Base-by-base conservation (phyloP, 208 protist genomes). In the Histomonas meleagridis region DNA sequence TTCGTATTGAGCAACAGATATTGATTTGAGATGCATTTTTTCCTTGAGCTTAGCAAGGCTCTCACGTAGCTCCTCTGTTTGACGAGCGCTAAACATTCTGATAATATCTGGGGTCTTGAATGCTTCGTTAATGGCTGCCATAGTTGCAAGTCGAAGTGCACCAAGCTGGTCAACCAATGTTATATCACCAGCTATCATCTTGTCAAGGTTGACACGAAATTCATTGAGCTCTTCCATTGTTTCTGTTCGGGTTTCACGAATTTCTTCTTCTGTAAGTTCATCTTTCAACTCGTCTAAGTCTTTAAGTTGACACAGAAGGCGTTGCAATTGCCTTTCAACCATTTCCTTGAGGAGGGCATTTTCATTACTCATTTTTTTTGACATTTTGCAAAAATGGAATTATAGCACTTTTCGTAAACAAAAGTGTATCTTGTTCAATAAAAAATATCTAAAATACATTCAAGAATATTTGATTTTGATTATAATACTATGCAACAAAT, bases 31-130 rank as follows among this genome's bases (percentile, higher is more conserved):
- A 69, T 65, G 49, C 16, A 28, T 69, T n/a, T 60, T 53, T 40
- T 65, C 55, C 69, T 91, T 23, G 7, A 91, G 9, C 53, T 69
- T 60, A 7, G 40, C 53, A 26, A 91, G 86, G 10, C 55, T 91
- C 5, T 65, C 32, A 60, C 53, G 53, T 18, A 91, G 55, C 32
- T 69, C 55, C 5, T 91, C 55, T 21, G 86, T 60, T 65, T 60
- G 53, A 18, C 55, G 3, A 28, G 86, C 21, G 35, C 53, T 38
- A 69, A 91, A 91, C 55, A 91, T 69, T 26, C 86, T 14, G 23
- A 91, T 91, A 48, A 91, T 60, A 21, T 91, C 86, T 46, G 86
- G 86, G 0, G 86, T 91, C 40, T 91, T 91, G 43, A 91, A 91
- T 18, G 86, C 86, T 35, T 62, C 35, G 40, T 69, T 65, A 69